Evolutionary conservation across 1,284 basidiomycete genomes (phyloP), one percentile per base, ranked within the genome.

Genomic region (Rhodotorula sp.): DNA sequence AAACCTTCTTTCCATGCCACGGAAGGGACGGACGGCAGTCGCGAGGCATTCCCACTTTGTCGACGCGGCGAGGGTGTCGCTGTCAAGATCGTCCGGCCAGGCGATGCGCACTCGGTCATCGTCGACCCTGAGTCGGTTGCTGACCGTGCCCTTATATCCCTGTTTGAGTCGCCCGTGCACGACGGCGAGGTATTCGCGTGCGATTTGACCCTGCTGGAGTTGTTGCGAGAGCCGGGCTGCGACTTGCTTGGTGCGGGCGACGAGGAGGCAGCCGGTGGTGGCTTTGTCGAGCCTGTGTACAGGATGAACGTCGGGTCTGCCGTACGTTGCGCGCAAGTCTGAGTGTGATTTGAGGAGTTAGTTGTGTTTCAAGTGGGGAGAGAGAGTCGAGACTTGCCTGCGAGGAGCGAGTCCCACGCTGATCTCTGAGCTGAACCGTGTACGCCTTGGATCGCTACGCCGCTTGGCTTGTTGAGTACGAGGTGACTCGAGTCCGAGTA

Each of bases 221-320:
- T 71, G 69, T 19, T 60, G 64, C 19, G 61, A 45, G 28, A 76
- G 64, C 4, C 57, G 52, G 3, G 63, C 57, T 14, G 72, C 70
- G 26, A 61, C 54, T 7, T 38, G 23, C 23, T 48, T 23, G 0
- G 65, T 58, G n/a, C 67, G 68, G 16, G 74, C 66, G 38, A 76
- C 56, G 55, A 76, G 59, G 43, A 76, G 64, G 5, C 54, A 50
- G 45, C 74, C 74, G 0, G 74, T 67, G 3, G 66, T 69, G 3
- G 68, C 26, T 66, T 76, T 76, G 68, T 76, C 74, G 16, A 76
- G 62, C 2, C 74, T 62, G 52, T 76, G 74, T 0, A 72, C 65
- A 7, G 71, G 34, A 0, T 62, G 61, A 34, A 67, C 18, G 2
- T 45, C 43, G 1, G 68, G 68, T 19, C 70, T 69, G 15, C 65